Evolutionary conservation across 805 yeast species (phyloP).

Genomic region (Suhomyces emberorum): DNA sequence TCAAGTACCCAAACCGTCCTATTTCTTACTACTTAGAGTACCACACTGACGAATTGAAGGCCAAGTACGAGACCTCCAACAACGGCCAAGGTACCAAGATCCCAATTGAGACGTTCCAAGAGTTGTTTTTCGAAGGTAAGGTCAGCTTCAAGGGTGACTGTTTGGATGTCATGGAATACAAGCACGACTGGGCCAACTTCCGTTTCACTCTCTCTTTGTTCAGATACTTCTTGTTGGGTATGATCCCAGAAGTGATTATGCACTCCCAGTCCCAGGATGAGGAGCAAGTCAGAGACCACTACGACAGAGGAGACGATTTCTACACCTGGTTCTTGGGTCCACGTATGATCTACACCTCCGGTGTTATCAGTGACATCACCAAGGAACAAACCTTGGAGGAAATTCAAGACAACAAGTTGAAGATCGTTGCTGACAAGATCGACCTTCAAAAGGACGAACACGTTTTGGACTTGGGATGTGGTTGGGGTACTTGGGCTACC

Average conservation of each 20-base stretch:
- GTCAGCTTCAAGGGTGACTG: conserved; percentile 87
- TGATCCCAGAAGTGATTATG: conserved; percentile 90
- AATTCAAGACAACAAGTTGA: conserved; percentile 86
- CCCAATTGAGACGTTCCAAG: conserved; percentile 91
- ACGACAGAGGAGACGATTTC: conserved; percentile 94
- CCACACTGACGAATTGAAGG: conserved; percentile 58
- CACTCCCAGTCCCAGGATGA: conserved; percentile 93
- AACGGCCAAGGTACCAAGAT: conserved; percentile 68
- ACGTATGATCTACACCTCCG: conserved; percentile 90
- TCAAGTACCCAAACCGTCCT: conserved; percentile 68
- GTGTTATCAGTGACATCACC: conserved; percentile 64
- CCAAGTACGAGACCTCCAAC: conserved; percentile 32
- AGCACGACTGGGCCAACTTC: conserved; percentile 90
- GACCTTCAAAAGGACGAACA: conserved; percentile 68
- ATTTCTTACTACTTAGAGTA: conserved; percentile 78
- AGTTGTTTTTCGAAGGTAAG: conserved; percentile 77
- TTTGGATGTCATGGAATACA: conserved; percentile 76
- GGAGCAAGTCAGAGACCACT: conserved; percentile 93
- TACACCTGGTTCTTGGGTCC: conserved; percentile 93
- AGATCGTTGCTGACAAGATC: conserved; percentile 83
- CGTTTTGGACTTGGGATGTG: conserved; percentile 86
- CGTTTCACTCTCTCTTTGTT: conserved; percentile 72
- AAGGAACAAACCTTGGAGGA: conserved; percentile 67
- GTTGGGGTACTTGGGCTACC: conserved; percentile 93
- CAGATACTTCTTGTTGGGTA: conserved; percentile 77